These are phyloP conservation scores for Talaromyces sp. DNA, from an alignment of 2,329 filamentous ascomycete genomes.

Conservation along the genomic window DNA sequence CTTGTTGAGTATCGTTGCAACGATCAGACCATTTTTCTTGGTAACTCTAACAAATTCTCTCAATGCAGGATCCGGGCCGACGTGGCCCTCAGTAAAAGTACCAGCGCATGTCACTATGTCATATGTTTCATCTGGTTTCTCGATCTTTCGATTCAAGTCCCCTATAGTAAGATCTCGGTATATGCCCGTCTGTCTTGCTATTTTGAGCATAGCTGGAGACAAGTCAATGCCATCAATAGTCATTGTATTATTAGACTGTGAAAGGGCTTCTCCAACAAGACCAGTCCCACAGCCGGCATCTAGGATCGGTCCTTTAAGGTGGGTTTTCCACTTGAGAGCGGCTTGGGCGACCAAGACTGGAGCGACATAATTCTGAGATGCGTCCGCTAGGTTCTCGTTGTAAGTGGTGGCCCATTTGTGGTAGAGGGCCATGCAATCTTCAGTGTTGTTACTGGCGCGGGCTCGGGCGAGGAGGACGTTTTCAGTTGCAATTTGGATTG, in stretches of 20 bases:
- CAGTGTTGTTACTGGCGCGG: constrained; percentile 27
- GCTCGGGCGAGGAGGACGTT: constrained; percentile 28
- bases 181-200: constrained; percentile 44
- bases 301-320: constrained; percentile 32
- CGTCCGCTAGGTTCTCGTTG: constrained; percentile 35
- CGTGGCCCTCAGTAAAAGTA: constrained; percentile 51
- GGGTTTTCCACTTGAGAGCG: constrained; percentile 18
- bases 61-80: constrained; percentile 45
- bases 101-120: constrained; percentile 50
- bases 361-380: constrained; percentile 35
- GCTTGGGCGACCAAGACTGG: constrained; percentile 34
- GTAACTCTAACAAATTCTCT: constrained; percentile 47
- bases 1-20: constrained; percentile 46
- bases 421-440: constrained; percentile 37
- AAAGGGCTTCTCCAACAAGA: constrained; percentile 45
- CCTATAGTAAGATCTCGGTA: constrained; percentile 42
- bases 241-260: constrained; percentile 37
- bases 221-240: constrained; percentile 51
- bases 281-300: constrained; percentile 55
- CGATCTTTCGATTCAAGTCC: constrained; percentile 44
- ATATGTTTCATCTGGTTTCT: constrained; percentile 37
- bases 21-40: constrained; percentile 43
- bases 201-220: constrained; percentile 47
- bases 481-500: neutral
- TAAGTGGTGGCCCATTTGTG: constrained; percentile 44